A percentile compares a stretch with the other conserved stretches of the same genome.
Conservation (phyloP, 495 filamentous ascomycete species). For the Penicillium longicatenatum region DNA sequence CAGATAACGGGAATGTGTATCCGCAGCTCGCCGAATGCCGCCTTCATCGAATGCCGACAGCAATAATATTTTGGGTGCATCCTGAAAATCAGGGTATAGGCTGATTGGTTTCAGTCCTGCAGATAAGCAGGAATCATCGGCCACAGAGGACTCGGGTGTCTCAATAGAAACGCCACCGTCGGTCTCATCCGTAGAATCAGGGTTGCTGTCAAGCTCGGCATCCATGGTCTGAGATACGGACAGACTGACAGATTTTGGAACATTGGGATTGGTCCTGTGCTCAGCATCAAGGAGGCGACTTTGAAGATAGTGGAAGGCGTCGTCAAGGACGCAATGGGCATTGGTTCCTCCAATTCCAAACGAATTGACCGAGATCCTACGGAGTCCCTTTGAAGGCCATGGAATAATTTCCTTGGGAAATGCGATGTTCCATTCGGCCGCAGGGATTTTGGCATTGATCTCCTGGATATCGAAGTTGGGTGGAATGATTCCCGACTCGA, state of each 20-base stretch:
- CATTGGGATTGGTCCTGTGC: neutral
- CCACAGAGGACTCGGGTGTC: slow-evolving; percentile 15
- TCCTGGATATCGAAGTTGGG: slow-evolving; percentile 35
- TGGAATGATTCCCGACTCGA: slow-evolving; percentile 45
- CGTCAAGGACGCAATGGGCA: slow-evolving; percentile 42
- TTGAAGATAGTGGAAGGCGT: slow-evolving; percentile 3
- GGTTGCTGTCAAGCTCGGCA: neutral
- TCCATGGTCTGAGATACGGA: neutral
- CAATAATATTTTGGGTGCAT: slow-evolving; percentile 25
- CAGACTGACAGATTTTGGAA: neutral
- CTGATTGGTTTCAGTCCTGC: neutral
- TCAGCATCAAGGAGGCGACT: neutral
- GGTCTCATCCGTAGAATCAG: slow-evolving; percentile 14
- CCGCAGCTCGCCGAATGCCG: slow-evolving; percentile 30
- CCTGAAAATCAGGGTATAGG: slow-evolving; percentile 3
- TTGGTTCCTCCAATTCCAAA: slow-evolving; percentile 46
- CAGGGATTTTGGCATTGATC: slow-evolving; percentile 34
- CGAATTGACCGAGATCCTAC: slow-evolving; percentile 55
- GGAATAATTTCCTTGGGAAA: slow-evolving; percentile 30
- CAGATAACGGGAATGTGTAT: slow-evolving; percentile 25
- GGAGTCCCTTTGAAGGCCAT: slow-evolving; percentile 39
- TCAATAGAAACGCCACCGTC: neutral
- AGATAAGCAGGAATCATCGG: slow-evolving; percentile 11
- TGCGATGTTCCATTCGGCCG: slow-evolving; percentile 16
- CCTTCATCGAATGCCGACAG: slow-evolving; percentile 35